These are phyloP conservation scores for Terana coerulea DNA, from an alignment of 768 basidiomycete species.

Conservation along the genomic window DNA sequence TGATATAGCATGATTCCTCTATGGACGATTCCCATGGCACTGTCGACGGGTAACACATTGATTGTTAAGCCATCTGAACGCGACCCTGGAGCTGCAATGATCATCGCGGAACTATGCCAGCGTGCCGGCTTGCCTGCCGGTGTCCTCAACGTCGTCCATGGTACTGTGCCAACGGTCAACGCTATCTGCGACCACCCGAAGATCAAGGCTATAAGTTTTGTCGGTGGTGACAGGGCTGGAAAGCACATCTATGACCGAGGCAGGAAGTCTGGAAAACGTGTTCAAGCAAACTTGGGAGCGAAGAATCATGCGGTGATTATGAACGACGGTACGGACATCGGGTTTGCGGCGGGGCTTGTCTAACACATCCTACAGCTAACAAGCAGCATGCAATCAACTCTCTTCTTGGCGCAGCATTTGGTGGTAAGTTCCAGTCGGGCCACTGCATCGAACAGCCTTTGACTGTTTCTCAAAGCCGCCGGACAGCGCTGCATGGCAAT, in stretches of 20 bases:
- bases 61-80: slow-evolving; percentile 95
- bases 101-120: slow-evolving; percentile 92
- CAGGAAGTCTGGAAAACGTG: slow-evolving; percentile 83
- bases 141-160: slow-evolving; percentile 91
- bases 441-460: slow-evolving; percentile 22
- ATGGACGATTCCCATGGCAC: slow-evolving; percentile 91
- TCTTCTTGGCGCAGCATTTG: slow-evolving; percentile 90
- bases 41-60: slow-evolving; percentile 89
- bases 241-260: slow-evolving; percentile 92
- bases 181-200: slow-evolving; percentile 88
- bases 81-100: slow-evolving; percentile 96
- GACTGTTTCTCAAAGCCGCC: slow-evolving; percentile 56
- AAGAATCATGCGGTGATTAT: slow-evolving; percentile 94
- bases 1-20: slow-evolving; percentile 83
- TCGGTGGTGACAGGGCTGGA: slow-evolving; percentile 91
- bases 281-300: slow-evolving; percentile 89
- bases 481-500: slow-evolving; percentile 98
- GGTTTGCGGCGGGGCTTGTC: not conserved
- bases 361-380: slow-evolving; percentile 55
- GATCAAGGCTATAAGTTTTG: slow-evolving; percentile 95
- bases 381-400: slow-evolving; percentile 91
- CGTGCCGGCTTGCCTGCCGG: slow-evolving; percentile 83
- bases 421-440: slow-evolving; percentile 43
- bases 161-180: slow-evolving; percentile 86
- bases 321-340: slow-evolving; percentile 71